These are phyloP conservation scores for Aspergillus hancockii DNA, from an alignment of 495 filamentous ascomycete genomes.

Conservation along the genomic window DNA sequence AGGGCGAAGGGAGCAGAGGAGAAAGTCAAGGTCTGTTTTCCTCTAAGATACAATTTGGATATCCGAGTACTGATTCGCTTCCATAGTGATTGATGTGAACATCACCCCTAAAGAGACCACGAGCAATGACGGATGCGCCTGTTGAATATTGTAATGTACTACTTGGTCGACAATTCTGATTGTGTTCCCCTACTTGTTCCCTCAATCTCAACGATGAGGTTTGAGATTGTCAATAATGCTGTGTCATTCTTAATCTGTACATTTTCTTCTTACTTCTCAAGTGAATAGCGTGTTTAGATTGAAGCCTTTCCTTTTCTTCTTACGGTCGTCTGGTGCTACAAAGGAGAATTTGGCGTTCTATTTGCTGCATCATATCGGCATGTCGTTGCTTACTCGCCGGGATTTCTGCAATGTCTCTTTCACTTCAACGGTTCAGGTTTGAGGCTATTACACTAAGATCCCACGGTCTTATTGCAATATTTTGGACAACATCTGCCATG, in stretches of 20 bases:
- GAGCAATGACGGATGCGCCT: constrained; percentile 79
- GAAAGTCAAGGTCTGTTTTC: constrained; percentile 63
- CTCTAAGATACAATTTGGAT: not conserved
- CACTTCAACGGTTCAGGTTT: not conserved
- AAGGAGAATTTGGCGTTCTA: not conserved
- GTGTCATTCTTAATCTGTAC: constrained; percentile 44
- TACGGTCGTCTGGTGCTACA: not conserved
- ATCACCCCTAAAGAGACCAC: constrained; percentile 72
- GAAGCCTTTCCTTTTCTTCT: constrained; percentile 11
- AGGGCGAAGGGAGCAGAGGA: constrained; percentile 68
- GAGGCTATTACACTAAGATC: not conserved
- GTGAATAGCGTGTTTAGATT: constrained; percentile 33
- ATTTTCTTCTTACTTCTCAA: constrained; percentile 31
- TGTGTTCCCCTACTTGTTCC: constrained; percentile 12
- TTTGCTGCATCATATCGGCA: constrained; percentile 6
- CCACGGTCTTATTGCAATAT: not conserved
- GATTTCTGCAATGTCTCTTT: not conserved
- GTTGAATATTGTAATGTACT: constrained; percentile 48
- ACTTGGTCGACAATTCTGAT: constrained; percentile 8
- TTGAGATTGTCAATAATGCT: constrained; percentile 45
- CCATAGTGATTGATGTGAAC: constrained; percentile 89
- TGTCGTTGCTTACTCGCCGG: constrained; percentile 3
- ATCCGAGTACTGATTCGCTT: constrained; percentile 21
- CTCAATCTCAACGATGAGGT: constrained; percentile 33
- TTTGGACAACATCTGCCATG: not conserved